These are phyloP conservation scores for Pseudozyma pruni DNA, from an alignment of 1,284 basidiomycete species.

Conservation along the genomic window DNA sequence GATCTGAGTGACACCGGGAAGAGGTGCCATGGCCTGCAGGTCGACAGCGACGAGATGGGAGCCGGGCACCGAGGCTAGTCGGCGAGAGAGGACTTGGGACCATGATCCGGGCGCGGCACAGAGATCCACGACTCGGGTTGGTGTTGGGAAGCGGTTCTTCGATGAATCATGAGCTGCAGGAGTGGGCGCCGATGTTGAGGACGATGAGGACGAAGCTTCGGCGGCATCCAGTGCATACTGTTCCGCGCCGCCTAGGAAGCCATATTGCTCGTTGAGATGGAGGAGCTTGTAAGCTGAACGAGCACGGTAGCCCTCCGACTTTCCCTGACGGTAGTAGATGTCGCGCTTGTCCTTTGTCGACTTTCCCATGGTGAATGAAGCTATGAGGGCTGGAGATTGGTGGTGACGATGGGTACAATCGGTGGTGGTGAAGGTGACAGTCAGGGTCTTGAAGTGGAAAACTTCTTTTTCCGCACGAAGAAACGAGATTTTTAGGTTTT, in stretches of 20 bases:
- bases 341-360: conserved; percentile 71
- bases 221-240: conserved; percentile 31
- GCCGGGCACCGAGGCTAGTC: conserved; percentile 56
- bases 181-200: background rate
- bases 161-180: conserved; percentile 5
- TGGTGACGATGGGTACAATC: background rate
- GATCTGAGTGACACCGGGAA: conserved; percentile 71
- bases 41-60: conserved; percentile 72
- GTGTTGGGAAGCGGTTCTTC: conserved; percentile 14
- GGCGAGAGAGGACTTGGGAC: conserved; percentile 68
- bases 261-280: conserved; percentile 72
- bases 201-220: conserved; percentile 5
- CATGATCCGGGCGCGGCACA: conserved; percentile 73
- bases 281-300: conserved; percentile 73
- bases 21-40: conserved; percentile 73
- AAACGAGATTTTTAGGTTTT: conserved; percentile 1
- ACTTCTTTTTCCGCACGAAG: background rate
- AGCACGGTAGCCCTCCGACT: conserved; percentile 71
- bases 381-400: too few relatives aligned
- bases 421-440: background rate
- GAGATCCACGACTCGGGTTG: conserved; percentile 71
- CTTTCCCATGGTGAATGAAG: conserved; percentile 58
- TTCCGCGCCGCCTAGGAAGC: conserved; percentile 69
- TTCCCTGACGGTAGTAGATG: conserved; percentile 71
- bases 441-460: background rate